These are phyloP conservation scores for Protomyces pachydermus DNA, from an alignment of 1,139 yeast species.

Conservation along the genomic window DNA sequence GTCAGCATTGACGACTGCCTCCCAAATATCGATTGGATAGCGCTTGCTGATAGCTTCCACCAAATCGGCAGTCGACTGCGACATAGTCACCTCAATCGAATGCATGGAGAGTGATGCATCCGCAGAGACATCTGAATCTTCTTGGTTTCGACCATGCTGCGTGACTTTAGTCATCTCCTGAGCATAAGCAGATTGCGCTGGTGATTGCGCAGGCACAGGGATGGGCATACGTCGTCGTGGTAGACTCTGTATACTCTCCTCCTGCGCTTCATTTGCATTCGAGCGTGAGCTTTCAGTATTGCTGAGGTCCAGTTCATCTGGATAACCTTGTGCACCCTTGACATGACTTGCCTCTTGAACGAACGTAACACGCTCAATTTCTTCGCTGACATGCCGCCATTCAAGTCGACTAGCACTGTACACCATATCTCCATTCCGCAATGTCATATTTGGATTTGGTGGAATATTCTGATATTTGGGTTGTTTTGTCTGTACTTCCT, in stretches of 20 bases:
- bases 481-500: neutral
- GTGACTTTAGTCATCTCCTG: neutral
- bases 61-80: conserved; percentile 8
- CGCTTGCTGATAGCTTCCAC: conserved; percentile 14
- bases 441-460: conserved; percentile 8
- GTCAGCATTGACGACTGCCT: conserved; percentile 37
- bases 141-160: neutral
- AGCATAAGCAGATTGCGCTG: neutral
- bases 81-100: conserved; percentile 13
- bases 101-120: neutral
- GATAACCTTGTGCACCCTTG: neutral
- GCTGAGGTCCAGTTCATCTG: conserved; percentile 12
- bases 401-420: conserved; percentile 5
- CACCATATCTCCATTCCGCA: conserved; percentile 21
- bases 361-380: neutral
- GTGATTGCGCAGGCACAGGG: neutral
- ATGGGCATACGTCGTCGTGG: neutral
- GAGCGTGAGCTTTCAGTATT: neutral
- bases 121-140: neutral
- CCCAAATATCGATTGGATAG: conserved; percentile 37
- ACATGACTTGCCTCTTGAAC: neutral
- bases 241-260: neutral
- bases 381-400: conserved; percentile 9
- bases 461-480: conserved; percentile 15
- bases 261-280: neutral